Conservation (phyloP, 441 rosid genomes). For the Croton setiger region DNA sequence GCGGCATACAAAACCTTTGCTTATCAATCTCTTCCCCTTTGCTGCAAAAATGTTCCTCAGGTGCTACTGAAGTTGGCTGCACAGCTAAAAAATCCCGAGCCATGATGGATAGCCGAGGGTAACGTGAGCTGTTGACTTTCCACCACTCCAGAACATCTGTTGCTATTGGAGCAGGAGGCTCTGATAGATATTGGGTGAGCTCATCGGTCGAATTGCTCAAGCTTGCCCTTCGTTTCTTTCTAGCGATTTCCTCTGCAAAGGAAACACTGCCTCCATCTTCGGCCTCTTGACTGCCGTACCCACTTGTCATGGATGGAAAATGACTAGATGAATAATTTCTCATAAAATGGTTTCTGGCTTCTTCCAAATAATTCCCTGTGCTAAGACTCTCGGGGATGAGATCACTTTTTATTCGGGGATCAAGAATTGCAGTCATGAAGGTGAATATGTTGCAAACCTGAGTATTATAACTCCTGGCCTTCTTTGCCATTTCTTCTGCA, state of each 20-base stretch:
- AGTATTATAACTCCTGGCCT: conserved; percentile 61
- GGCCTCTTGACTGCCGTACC: conserved; percentile 61
- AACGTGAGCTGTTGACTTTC: conserved; percentile 80
- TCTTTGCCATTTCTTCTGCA: conserved; percentile 87
- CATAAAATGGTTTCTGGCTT: conserved; percentile 74
- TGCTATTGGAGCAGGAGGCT: conserved; percentile 79
- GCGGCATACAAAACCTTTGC: conserved; percentile 69
- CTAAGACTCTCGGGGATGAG: conserved; percentile 76
- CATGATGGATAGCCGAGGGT: conserved; percentile 78
- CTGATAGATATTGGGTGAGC: conserved; percentile 83
- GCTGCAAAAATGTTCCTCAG: conserved; percentile 72
- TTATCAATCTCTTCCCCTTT: conserved; percentile 73
- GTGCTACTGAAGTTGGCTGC: conserved; percentile 75
- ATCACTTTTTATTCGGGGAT: conserved; percentile 83
- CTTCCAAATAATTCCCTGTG: conserved; percentile 67
- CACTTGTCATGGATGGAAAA: conserved; percentile 55
- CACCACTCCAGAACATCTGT: conserved; percentile 94
- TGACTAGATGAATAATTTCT: conserved; percentile 62
- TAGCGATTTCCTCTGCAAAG: conserved; percentile 87
- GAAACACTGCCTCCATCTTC: conserved; percentile 79
- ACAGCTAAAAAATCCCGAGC: conserved; percentile 81
- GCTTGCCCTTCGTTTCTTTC: conserved; percentile 84
- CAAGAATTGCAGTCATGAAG: conserved; percentile 84
- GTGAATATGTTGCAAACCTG: conserved; percentile 78
- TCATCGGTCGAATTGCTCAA: conserved; percentile 67